Conservation (phyloP, 2,329 filamentous ascomycete genomes). For the Balansia obtecta region DNA sequence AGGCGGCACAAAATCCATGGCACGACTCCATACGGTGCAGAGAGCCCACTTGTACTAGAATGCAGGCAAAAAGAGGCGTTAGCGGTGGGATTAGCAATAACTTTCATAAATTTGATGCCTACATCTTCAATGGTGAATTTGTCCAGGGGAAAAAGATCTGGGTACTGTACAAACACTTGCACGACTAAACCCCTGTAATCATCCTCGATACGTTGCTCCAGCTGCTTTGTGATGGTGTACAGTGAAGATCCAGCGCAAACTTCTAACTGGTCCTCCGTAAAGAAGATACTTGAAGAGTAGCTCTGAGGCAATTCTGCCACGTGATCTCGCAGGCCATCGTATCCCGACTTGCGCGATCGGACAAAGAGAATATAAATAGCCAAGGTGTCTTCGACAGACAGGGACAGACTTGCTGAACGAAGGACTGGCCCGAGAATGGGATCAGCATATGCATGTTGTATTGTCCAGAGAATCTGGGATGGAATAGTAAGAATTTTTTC, state of each 20-base stretch:
- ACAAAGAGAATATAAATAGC: slow-evolving; percentile 22
- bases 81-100: background rate
- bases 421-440: slow-evolving; percentile 19
- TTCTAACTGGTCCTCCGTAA: slow-evolving; percentile 20
- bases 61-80: slow-evolving; percentile 2
- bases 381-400: slow-evolving; percentile 21
- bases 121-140: slow-evolving; percentile 22
- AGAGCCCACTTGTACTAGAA: slow-evolving; percentile 25
- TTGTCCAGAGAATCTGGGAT: slow-evolving; percentile 18
- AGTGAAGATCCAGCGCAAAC: slow-evolving; percentile 21
- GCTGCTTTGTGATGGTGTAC: slow-evolving; percentile 20
- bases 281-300: slow-evolving; percentile 23
- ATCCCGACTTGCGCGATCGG: slow-evolving; percentile 19
- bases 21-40: slow-evolving; percentile 16
- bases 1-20: slow-evolving; percentile 19
- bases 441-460: slow-evolving; percentile 19
- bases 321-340: slow-evolving; percentile 17
- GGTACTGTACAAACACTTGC: slow-evolving; percentile 17
- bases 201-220: slow-evolving; percentile 16
- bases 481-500: slow-evolving; percentile 22
- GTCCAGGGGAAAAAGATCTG: slow-evolving; percentile 19
- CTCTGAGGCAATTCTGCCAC: slow-evolving; percentile 17
- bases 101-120: slow-evolving; percentile 11
- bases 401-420: slow-evolving; percentile 16
- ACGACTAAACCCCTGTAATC: slow-evolving; percentile 17